Base-by-base conservation (phyloP, 495 filamentous ascomycete genomes). In the Oleoguttula mirabilis region DNA sequence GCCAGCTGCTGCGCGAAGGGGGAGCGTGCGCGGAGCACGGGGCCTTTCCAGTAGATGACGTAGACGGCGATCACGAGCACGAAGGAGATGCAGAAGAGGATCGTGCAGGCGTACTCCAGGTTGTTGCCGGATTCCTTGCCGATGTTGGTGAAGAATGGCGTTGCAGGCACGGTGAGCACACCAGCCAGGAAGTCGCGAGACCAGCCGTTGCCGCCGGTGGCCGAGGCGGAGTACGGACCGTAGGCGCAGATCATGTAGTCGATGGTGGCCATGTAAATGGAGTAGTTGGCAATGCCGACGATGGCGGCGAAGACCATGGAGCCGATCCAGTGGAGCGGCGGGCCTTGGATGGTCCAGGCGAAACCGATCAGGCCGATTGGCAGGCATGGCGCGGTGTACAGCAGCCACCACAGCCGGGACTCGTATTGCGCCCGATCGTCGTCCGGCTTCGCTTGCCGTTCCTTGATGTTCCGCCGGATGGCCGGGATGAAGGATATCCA, bases 171-270 rank as follows among this genome's bases (percentile, higher is more conserved):
- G 10, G 83, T 85, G 22, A 84, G 66, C 6, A 84, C 69, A 66
- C 84, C 84, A 40, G 84, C 84, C 10, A 92, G 63, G 63, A 92
- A 82, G 58, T 92, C 84, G 49, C 84, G 72, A 36, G 83, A 66
- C 71, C 70, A 81, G 44, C 76, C 79, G 51, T 83, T 83, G 32
- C 79, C 79, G 15, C 82, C 82, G 1, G 82, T 86, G 0, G 82
- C 82, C 0, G 81, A 85, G 3, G 82, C 79, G 20, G 79, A 76
- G 57, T 84, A 86, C 0, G 77, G 78, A 0, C 82, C 82, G 55
- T 88, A 86, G 1, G 79, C 72, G 31, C 72, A 76, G n/a, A 86
- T 74, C 82, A 85, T 86, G 62, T 88, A 88, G 50, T 88, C 82
- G 43, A 86, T 82, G 0, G 82, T 84, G 0, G 79, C 80, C 79